These are phyloP conservation scores for Diaporthe longicolla DNA, from an alignment of 2,329 filamentous ascomycete species.

Conservation along the genomic window DNA sequence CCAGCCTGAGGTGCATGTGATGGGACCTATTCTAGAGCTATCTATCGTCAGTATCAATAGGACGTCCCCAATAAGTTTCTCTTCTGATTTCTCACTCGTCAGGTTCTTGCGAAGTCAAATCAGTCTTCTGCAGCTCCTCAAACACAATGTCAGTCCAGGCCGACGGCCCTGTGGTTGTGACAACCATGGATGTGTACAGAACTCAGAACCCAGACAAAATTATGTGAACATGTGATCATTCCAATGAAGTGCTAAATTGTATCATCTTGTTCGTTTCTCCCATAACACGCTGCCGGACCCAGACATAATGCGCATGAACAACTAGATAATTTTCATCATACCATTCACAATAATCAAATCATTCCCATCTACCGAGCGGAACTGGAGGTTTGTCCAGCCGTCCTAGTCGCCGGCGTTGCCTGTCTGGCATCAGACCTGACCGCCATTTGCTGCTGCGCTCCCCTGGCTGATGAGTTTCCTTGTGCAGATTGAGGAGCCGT, in stretches of 20 bases:
- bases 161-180: no score
- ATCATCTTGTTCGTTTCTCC: no score
- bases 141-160: no score
- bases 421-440: constrained; percentile 1
- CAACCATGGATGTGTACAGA: no score
- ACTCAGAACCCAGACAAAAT: no score
- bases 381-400: neutral
- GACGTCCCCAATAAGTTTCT: neutral
- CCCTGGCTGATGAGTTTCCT: neutral
- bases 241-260: no score
- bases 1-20: no score
- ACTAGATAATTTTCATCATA: neutral
- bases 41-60: neutral
- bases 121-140: neutral
- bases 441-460: neutral
- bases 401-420: neutral
- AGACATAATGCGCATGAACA: no score
- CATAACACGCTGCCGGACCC: no score
- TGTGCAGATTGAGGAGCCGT: neutral
- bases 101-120: neutral
- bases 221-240: no score
- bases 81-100: neutral
- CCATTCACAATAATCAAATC: neutral
- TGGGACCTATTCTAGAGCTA: neutral
- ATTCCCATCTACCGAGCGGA: neutral